phyloP scores from a whole-genome alignment of 2,329 filamentous ascomycete species.

The Seiridium unicorne region DNA sequence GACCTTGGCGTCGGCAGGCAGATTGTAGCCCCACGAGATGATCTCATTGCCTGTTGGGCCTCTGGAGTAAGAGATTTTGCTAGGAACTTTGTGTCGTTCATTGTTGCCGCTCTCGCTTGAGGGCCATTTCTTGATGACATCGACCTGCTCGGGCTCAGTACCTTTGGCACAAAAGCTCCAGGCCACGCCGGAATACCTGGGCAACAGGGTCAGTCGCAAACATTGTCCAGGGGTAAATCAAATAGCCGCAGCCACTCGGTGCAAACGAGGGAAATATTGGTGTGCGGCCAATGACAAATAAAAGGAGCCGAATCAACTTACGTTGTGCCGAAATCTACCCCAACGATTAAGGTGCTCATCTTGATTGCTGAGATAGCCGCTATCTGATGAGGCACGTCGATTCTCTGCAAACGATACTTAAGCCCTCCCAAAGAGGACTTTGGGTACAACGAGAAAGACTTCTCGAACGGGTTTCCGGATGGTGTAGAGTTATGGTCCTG shows the following conservation, averaged over 20 bases:
- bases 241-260: too few species aligned
- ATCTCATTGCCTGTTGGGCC: rapidly evolving
- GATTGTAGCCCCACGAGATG: slow-evolving; percentile 30
- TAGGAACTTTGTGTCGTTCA: slow-evolving; percentile 31
- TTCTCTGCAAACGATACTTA: not conserved
- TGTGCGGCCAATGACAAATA: too few species aligned
- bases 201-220: too few species aligned
- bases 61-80: slow-evolving; percentile 20
- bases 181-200: too few species aligned
- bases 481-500: too few species aligned
- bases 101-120: slow-evolving; percentile 30
- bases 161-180: too few species aligned
- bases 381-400: not conserved
- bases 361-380: not conserved
- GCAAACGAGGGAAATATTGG: too few species aligned
- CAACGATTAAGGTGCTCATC: slow-evolving; percentile 24
- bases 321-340: slow-evolving; percentile 48
- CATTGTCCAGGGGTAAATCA: too few species aligned
- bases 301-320: slow-evolving; percentile 17
- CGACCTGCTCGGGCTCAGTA: not conserved
- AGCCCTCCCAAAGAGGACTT: not conserved
- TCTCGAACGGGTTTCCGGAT: too few species aligned
- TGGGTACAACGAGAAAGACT: too few species aligned
- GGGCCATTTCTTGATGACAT: slow-evolving; percentile 8
- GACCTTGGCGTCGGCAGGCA: slow-evolving; percentile 17